phyloP scores from a whole-genome alignment of 352 stramenopile species.

The Phytophthora fragariaefolia region DNA sequence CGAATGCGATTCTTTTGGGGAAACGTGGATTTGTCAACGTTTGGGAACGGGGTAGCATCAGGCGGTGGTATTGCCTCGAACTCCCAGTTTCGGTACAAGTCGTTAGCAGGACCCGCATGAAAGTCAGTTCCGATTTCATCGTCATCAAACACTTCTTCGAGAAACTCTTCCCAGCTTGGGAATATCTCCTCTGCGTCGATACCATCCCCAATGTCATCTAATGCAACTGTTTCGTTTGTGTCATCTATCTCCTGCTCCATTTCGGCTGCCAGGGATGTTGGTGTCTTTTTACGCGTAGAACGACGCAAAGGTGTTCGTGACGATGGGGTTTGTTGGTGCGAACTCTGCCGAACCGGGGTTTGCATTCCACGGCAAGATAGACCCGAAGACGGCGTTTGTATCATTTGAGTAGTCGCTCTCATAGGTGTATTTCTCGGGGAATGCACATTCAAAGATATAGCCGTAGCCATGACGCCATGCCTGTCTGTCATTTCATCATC shows the following conservation, averaged over 20 bases:
- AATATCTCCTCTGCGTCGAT: neutral
- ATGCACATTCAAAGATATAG: too few relatives aligned
- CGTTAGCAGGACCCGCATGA: neutral
- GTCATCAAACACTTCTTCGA: constrained; percentile 3
- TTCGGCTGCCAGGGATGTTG: neutral
- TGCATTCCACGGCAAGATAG: too few relatives aligned
- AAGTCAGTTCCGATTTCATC: constrained; percentile 1
- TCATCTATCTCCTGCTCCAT: too few relatives aligned
- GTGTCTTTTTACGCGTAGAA: neutral
- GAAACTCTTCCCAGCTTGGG: neutral
- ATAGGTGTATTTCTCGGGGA: neutral
- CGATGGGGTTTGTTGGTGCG: neutral
- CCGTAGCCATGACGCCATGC: too few relatives aligned
- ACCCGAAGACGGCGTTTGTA: neutral
- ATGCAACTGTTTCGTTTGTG: too few relatives aligned
- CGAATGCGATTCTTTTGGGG: neutral
- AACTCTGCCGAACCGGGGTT: too few relatives aligned
- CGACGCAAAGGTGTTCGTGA: neutral
- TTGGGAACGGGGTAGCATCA: neutral
- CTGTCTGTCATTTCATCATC: too few relatives aligned
- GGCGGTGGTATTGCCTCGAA: neutral
- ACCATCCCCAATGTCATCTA: neutral
- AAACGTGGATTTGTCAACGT: neutral
- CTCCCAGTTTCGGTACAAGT: constrained; percentile 1
- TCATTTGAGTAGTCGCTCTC: neutral